Conservation (phyloP, 257 asterid genomes). For the Nicotiana tomentosiformis region DNA sequence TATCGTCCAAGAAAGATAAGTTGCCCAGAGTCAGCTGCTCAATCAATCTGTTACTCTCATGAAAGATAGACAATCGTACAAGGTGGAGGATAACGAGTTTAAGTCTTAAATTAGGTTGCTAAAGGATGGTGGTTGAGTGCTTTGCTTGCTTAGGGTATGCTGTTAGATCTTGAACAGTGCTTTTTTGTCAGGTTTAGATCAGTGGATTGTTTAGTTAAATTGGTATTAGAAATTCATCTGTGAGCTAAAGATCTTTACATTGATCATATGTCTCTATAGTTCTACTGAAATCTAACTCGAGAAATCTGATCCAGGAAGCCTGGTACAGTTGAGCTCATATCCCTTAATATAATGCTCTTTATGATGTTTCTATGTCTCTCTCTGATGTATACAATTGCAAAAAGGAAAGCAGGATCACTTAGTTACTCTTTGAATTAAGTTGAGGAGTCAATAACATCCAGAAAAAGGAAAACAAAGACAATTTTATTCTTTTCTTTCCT, state of each 20-base stretch:
- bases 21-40: background rate
- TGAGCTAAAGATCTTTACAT: background rate
- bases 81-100: background rate
- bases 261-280: background rate
- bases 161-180: background rate
- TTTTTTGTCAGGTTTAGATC: background rate
- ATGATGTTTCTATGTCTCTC: background rate
- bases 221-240: background rate
- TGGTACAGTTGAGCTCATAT: conserved; percentile 1
- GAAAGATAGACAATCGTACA: background rate
- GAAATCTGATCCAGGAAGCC: background rate
- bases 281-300: background rate
- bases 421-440: background rate
- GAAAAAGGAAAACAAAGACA: background rate
- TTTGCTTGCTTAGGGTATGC: background rate
- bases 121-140: background rate
- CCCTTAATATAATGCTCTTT: background rate
- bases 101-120: background rate
- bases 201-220: background rate
- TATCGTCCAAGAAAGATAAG: background rate
- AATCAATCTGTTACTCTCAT: background rate
- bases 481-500: conserved; percentile 4
- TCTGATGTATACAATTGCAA: background rate
- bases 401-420: background rate
- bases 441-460: background rate